Evolutionary conservation across 371 early-diverging fungal genomes (phyloP).

Genomic region (Parasitella parasitica): DNA sequence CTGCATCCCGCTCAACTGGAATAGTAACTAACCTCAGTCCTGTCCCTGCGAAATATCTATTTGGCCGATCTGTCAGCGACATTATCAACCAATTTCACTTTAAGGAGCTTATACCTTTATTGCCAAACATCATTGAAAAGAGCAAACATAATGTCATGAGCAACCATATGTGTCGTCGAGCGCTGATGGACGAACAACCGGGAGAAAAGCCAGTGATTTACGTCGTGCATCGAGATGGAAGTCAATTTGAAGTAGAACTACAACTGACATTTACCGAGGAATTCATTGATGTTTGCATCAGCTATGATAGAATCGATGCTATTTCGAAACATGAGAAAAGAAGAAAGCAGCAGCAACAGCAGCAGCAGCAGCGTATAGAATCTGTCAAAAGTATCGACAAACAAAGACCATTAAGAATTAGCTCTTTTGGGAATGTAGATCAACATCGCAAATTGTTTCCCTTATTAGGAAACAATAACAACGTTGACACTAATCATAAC

Average conservation of each 20-base stretch:
- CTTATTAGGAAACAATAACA: neutral
- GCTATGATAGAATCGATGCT: constrained; percentile 54
- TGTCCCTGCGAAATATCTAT: constrained; percentile 69
- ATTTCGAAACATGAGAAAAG: constrained; percentile 11
- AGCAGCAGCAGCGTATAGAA: too few relatives aligned
- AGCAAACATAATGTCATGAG: neutral
- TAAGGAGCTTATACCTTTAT: constrained; percentile 56
- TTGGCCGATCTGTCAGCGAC: constrained; percentile 48
- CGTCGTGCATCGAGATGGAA: constrained; percentile 66
- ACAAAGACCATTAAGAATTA: constrained; percentile 4
- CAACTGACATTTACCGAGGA: constrained; percentile 55
- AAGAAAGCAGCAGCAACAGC: neutral
- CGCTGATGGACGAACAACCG: constrained; percentile 3
- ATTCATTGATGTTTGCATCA: constrained; percentile 61
- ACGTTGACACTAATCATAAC: neutral
- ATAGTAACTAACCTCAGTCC: constrained; percentile 55
- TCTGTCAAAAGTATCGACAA: neutral
- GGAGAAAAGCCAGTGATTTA: constrained; percentile 28
- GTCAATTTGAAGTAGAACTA: constrained; percentile 58
- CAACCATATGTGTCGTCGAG: neutral
- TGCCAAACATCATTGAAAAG: constrained; percentile 24
- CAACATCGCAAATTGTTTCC: constrained; percentile 9
- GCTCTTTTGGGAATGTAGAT: constrained; percentile 21
- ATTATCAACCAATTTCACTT: constrained; percentile 51
- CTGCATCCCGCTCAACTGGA: constrained; percentile 44